Evolutionary conservation across 441 rosid species (phyloP), one percentile per base, ranked within the genome.

Genomic region (Erysimum pusillum): DNA sequence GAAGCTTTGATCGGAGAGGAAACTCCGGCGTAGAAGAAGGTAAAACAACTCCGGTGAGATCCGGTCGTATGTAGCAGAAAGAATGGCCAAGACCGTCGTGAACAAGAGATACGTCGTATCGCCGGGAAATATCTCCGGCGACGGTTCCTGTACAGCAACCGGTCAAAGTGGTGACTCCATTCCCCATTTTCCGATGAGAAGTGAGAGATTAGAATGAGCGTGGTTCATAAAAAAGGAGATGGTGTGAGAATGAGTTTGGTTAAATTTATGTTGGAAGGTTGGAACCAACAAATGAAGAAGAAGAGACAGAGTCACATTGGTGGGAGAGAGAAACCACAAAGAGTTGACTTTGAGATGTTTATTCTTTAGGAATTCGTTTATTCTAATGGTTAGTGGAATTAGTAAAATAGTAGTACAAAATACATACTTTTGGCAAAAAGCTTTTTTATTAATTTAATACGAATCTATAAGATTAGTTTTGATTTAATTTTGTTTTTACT

Each of bases 21-120:
- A 79, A 85, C 44, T 87, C 83, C 1, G 83, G 78, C 51, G 58
- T 45, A 38, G 38, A 52, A 42, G 77, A 52, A 6, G 81, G 69
- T 45, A 63, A 34, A 9, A 54, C 58, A 2, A 62, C 48, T 17
- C 60, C 81, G 53, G 62, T 45, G 74, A 42, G 44, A 66, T 41
- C 77, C 1, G 81, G 81, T 4, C 87, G 74, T 45, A 90, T 69
- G 79, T 90, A 90, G 75, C 85, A 83, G 73, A 89, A 89, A 58
- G 94, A 86, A 69, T 89, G 92, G 2, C 94, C 94, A 10, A 35
- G 15, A 48, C 79, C 71, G 63, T 66, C 51, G 67, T 38, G 65
- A 73, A 63, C 77, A 36, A 63, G 14, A 63, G 69, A 31, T 5
- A 28, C 28, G 9, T 83, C 85, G 71, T 84, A 79, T 14, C 78